Evolutionary conservation across 345 rosid species (phyloP).

Genomic region (Rhodamnia rubescens): DNA sequence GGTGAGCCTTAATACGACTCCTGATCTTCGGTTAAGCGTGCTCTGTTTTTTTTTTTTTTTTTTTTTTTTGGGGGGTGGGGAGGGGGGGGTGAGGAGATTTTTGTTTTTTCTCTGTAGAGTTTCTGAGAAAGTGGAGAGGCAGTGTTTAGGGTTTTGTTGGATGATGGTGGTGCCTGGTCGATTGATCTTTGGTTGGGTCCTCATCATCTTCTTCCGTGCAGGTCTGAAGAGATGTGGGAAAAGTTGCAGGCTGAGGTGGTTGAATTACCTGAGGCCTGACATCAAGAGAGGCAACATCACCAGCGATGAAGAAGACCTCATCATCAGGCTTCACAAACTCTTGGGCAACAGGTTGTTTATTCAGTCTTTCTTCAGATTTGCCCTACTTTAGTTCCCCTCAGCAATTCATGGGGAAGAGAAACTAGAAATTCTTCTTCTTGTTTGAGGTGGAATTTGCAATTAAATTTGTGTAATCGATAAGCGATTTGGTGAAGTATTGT

Average conservation of each 20-base stretch:
- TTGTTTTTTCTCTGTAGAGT: neutral
- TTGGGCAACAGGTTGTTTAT: conserved; percentile 19
- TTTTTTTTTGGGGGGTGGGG: no score
- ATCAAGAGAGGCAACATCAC: conserved; percentile 27
- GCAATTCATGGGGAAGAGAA: neutral
- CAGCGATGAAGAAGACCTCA: conserved; percentile 23
- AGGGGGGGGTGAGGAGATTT: neutral
- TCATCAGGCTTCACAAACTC: conserved; percentile 22
- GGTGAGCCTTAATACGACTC: neutral
- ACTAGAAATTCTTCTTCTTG: neutral
- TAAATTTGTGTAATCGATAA: neutral
- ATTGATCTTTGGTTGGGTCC: neutral
- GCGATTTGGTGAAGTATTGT: neutral
- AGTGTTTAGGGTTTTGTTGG: neutral
- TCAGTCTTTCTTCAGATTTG: neutral
- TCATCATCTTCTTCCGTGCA: neutral
- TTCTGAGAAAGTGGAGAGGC: neutral
- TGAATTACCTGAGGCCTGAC: conserved; percentile 23
- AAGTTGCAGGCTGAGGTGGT: conserved; percentile 27
- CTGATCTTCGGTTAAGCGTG: neutral
- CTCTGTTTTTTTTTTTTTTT: neutral
- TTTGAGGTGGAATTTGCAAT: neutral
- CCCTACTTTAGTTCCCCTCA: neutral
- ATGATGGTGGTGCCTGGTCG: no score
- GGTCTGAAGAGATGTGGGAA: conserved; percentile 24